Evolutionary conservation across 345 rosid species (phyloP).

Genomic region (Hibiscus syriacus): DNA sequence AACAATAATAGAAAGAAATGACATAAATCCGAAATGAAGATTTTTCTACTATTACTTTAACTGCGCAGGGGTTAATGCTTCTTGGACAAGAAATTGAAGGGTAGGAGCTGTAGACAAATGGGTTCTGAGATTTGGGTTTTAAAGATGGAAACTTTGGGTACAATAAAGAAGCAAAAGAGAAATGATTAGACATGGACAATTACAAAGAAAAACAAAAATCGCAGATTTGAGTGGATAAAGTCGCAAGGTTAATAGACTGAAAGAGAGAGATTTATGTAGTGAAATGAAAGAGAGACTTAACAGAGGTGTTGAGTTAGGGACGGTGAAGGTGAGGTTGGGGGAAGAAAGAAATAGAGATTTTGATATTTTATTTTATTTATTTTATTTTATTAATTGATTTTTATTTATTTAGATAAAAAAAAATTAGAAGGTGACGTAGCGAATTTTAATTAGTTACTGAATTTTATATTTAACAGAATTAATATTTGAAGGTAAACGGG

Average conservation of each 20-base stretch:
- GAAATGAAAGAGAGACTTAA: slow-evolving; percentile 22
- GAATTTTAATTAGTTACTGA: too few relatives aligned
- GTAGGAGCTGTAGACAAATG: background rate
- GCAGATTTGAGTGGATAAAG: background rate
- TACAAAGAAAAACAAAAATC: background rate
- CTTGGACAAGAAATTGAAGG: slow-evolving; percentile 37
- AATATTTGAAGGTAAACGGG: too few relatives aligned
- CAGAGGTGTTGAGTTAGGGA: too few relatives aligned
- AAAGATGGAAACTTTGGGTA: slow-evolving; percentile 18
- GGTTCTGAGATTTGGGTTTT: slow-evolving; percentile 18
- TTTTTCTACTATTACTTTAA: slow-evolving; percentile 62
- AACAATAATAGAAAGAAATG: too few relatives aligned
- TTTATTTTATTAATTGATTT: too few relatives aligned
- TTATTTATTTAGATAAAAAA: too few relatives aligned
- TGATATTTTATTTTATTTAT: too few relatives aligned
- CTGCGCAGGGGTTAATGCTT: slow-evolving; percentile 63
- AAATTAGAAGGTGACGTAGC: too few relatives aligned
- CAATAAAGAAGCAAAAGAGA: slow-evolving; percentile 33
- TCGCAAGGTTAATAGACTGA: background rate
- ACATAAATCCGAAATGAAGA: too few relatives aligned
- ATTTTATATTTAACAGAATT: too few relatives aligned
- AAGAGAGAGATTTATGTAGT: slow-evolving; percentile 23
- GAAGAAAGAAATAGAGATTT: too few relatives aligned
- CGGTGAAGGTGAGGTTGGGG: too few relatives aligned
- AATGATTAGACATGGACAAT: slow-evolving; percentile 36